Conservation (phyloP, 305 asterid species). For the Fraxinus dipetala region DNA sequence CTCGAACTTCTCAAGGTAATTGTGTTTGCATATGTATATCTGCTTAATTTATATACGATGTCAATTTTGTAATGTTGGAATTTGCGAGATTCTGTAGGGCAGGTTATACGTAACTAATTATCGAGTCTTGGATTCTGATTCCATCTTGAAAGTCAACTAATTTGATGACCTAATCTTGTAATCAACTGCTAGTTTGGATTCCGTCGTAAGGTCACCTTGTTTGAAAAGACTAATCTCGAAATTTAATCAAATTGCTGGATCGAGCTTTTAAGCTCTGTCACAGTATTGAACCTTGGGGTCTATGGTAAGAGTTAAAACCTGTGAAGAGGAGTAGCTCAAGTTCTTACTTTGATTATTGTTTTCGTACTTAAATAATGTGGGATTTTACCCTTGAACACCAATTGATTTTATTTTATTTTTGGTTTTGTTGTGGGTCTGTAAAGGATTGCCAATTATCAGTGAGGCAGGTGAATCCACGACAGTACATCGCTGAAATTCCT, state of each 20-base stretch:
- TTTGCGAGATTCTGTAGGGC: background rate
- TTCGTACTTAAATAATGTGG: background rate
- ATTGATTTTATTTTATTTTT: background rate
- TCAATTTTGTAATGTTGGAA: background rate
- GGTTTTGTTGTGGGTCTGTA: background rate
- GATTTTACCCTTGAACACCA: background rate
- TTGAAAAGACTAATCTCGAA: background rate
- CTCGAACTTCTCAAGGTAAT: constrained; percentile 78
- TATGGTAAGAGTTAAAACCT: background rate
- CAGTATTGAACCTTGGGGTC: background rate
- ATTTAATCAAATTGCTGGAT: background rate
- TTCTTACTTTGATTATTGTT: background rate
- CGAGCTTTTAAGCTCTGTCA: background rate
- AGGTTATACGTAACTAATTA: background rate
- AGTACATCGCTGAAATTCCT: constrained; percentile 83
- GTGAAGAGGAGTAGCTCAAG: background rate
- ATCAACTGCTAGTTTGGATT: background rate
- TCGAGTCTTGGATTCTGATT: background rate
- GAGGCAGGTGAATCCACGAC: constrained; percentile 86
- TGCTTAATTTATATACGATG: background rate
- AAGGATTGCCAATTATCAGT: constrained; percentile 92
- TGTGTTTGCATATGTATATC: background rate
- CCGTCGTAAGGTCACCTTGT: background rate
- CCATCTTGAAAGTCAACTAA: background rate
- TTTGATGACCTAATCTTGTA: background rate